Base-by-base conservation (phyloP, 768 basidiomycete genomes). In the Termitomyces sp. region DNA sequence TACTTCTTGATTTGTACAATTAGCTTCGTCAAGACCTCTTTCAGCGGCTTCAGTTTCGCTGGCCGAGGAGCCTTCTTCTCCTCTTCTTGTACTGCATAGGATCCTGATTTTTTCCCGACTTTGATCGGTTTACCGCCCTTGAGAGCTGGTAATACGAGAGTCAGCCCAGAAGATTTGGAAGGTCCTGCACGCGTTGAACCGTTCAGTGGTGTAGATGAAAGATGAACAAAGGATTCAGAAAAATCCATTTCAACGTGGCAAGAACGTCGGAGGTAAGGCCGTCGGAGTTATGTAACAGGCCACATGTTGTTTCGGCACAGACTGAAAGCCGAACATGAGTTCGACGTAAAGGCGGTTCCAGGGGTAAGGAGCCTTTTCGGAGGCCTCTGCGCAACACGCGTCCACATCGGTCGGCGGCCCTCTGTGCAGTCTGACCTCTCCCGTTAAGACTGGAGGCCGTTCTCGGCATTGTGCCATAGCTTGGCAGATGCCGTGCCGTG, bases 1-100 rank as follows among this genome's bases (percentile, higher is more conserved):
- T 59, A 90, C 91, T 87, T 91, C 75, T 91, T 91, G 27, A 92
- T 83, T 71, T 88, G 88, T 0, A 70, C 65, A 46, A 92, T 84
- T 20, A 92, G 75, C 69, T 84, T 85, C 4, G 74, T 67, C 47
- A 92, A 71, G 24, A 91, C 87, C 71, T 90, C 91, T 65, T 85
- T 89, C 63, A 93, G 75, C 4, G 91, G 89, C 67, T 91, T 91
- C 56, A 91, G 76, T 71, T 90, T 92, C 60, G 85, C 63, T 16
- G 87, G 87, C 30, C 89, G 72, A 2, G 81, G 78, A 43, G 64
- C 64, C 61, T 74, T 79, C 69, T 78, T 80, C 65, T 79, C 77
- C 58, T 72, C 69, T 27, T 65, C 57, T 24, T 74, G 71, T 33
- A 63, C n/a, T 39, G 45, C 71, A 70, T 74, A 71, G 10, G 65